These are phyloP conservation scores for Hansenula sp. DNA, from an alignment of 1,139 yeast genomes.

Conservation along the genomic window DNA sequence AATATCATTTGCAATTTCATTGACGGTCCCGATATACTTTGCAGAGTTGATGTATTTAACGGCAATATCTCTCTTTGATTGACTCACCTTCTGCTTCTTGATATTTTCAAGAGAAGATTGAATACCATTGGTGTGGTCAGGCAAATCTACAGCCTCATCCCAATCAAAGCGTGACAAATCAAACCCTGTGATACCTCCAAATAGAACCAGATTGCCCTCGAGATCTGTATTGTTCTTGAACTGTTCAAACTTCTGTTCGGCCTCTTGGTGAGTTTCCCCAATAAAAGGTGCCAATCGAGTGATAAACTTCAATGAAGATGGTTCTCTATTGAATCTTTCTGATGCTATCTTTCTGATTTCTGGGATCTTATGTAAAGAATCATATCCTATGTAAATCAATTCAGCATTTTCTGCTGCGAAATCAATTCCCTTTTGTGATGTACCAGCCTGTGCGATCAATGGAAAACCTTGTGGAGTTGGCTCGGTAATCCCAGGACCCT, in stretches of 20 bases:
- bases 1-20: conserved; percentile 14
- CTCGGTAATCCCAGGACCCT: conserved; percentile 35
- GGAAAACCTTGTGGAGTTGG: conserved; percentile 41
- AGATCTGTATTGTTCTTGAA: background rate
- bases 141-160: background rate
- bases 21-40: conserved; percentile 8
- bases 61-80: conserved; percentile 12
- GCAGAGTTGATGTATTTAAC: no score
- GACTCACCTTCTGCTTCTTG: background rate
- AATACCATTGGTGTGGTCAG: background rate
- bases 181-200: background rate
- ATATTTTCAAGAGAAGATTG: no score
- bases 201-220: background rate
- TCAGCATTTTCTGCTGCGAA: conserved; percentile 43
- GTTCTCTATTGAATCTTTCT: conserved; percentile 21
- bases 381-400: conserved; percentile 31
- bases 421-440: conserved; percentile 36
- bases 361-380: conserved; percentile 14
- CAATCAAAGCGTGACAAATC: background rate
- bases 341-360: conserved; percentile 22
- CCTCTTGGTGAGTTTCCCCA: conserved; percentile 28
- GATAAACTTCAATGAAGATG: conserved; percentile 24
- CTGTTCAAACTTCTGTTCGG: conserved; percentile 19
- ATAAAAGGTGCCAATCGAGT: conserved; percentile 22
- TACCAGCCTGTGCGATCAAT: conserved; percentile 41